Conservation (phyloP, 192 early-diverging fungal species). For the Backusella sp. region DNA sequence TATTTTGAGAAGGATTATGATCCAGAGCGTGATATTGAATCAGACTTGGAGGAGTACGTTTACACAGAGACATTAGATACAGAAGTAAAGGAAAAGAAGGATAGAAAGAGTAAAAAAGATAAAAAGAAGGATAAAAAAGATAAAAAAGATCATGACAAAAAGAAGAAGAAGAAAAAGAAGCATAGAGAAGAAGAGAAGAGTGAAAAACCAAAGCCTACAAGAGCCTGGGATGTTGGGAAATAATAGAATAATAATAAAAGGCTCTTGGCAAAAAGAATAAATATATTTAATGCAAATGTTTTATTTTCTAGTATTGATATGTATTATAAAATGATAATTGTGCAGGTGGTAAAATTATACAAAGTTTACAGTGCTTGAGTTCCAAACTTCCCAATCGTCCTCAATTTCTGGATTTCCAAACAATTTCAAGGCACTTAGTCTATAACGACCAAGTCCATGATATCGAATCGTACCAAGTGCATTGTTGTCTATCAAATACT, state of each 20-base stretch:
- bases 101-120: constrained; percentile 25
- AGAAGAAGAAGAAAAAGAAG: not conserved
- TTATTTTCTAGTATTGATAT: too few species aligned
- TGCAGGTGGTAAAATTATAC: not conserved
- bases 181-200: not conserved
- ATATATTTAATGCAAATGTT: too few species aligned
- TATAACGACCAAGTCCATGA: not conserved
- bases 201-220: not conserved
- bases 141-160: not conserved
- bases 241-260: not conserved
- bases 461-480: not conserved
- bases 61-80: not conserved
- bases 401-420: constrained; percentile 28
- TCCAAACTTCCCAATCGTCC: constrained; percentile 21
- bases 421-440: constrained; percentile 28
- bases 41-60: constrained; percentile 26
- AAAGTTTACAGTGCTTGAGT: constrained; percentile 7
- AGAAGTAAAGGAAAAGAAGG: constrained; percentile 10
- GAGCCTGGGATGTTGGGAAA: constrained; percentile 15
- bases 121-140: not conserved
- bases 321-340: too few species aligned
- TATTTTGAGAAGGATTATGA: constrained; percentile 54
- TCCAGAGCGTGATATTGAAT: constrained; percentile 39
- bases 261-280: too few species aligned
- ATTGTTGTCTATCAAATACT: not conserved